Evolutionary conservation across 1,139 yeast species (phyloP), one percentile per base, ranked within the genome.

Genomic region (Debaryomyces robertsiae): DNA sequence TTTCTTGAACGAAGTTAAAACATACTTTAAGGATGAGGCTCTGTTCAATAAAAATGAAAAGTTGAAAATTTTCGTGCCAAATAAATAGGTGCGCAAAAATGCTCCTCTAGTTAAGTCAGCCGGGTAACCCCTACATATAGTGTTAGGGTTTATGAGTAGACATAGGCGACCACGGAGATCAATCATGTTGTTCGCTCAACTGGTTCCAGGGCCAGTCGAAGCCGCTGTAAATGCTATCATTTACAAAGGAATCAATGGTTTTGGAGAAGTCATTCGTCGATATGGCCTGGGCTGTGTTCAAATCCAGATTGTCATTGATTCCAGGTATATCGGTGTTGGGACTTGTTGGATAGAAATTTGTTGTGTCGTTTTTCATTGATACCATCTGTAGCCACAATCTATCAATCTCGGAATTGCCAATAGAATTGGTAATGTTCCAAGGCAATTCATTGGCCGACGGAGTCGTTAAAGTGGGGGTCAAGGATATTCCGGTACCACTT

Each of bases 321-420:
- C 22, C 22, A 6, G 22, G 22, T 7, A 6, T 7, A 6, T 19
- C 22, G 7, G 22, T 19, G 7, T 19, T 19, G 7, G 7, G 7
- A 7, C 22, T 19, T 5, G 5, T 19, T 5, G 22, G 5, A 16
- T n/a, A 17, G 5, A 16, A 16, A 5, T 28, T 14, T 27, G 15
- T 22, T 6, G 27, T 11, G 13, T 54, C 57, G 25, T 55, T 52
- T 42, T 64, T 65, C 58, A 59, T 54, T 9, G 55, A 52, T 3
- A 57, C 57, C 53, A 69, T 57, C 44, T 64, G 68, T 22, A 53
- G 42, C 76, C 76, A 71, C 25, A 69, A 50, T 32, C 62, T 56
- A 45, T 71, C 77, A 31, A 69, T 60, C 30, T 67, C 72, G 6
- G 56, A 55, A 45, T 61, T 60, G 22, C 60, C 60, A 6, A 63